Percentiles rank a stretch among this genome's conserved stretches.
These are phyloP conservation scores for Xylaria sp. DNA, from an alignment of 2,329 filamentous ascomycete genomes.

Conservation along the genomic window DNA sequence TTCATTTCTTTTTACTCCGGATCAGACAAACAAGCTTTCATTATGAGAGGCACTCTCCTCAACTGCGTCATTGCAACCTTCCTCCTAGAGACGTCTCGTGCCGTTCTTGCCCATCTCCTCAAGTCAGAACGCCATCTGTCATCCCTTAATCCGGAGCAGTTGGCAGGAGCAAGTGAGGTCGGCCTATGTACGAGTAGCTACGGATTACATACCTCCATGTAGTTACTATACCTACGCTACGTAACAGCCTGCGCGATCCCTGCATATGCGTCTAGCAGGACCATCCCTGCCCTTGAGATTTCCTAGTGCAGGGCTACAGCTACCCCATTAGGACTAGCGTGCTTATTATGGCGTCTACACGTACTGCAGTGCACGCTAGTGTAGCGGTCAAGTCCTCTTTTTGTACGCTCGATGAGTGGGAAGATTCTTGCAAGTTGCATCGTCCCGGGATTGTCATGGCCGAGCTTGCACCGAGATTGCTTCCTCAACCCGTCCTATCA, in stretches of 20 bases:
- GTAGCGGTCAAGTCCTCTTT: slow-evolving; percentile 22
- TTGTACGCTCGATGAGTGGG: slow-evolving; percentile 5
- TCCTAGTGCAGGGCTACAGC: slow-evolving; percentile 15
- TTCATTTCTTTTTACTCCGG: no score
- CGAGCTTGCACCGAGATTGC: slow-evolving; percentile 32
- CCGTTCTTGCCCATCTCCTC: no score
- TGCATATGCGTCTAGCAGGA: not conserved
- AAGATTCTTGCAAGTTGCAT: slow-evolving; percentile 25
- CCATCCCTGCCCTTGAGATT: not conserved
- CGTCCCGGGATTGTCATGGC: slow-evolving; percentile 29
- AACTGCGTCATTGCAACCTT: no score
- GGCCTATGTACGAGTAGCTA: not conserved
- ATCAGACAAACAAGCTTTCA: no score
- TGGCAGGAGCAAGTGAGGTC: no score
- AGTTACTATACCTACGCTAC: not conserved
- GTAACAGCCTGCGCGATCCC: not conserved
- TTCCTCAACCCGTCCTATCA: slow-evolving; percentile 18
- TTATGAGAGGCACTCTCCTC: no score
- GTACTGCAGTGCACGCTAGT: not conserved
- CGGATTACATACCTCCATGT: not conserved
- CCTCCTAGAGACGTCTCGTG: no score
- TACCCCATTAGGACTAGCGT: slow-evolving; percentile 25
- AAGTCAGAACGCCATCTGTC: no score
- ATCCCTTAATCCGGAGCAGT: no score
- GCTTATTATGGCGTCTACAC: not conserved